Conservation (phyloP, 495 filamentous ascomycete species). For the Penicillium coffeae region DNA sequence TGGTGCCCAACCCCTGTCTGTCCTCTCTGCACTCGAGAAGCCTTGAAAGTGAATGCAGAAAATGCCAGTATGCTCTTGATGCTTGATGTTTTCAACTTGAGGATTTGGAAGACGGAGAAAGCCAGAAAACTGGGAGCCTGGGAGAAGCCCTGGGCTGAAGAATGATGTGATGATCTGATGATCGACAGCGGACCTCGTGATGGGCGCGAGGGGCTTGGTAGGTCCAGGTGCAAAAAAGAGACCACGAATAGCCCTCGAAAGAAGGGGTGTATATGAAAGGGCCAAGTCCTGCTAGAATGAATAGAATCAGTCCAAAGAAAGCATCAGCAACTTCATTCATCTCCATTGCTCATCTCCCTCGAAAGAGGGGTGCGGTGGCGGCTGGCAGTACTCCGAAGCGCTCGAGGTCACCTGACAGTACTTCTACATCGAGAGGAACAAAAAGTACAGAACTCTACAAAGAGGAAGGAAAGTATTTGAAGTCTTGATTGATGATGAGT, state of each 20-base stretch:
- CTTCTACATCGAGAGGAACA: not conserved
- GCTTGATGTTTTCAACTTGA: too few species aligned
- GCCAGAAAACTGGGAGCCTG: not conserved
- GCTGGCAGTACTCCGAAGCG: constrained; percentile 2
- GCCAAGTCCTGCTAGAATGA: not conserved
- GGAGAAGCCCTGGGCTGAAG: not conserved
- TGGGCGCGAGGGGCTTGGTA: not conserved
- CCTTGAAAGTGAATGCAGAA: not conserved
- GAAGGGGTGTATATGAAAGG: too few species aligned
- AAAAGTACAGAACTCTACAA: too few species aligned
- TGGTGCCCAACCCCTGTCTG: constrained; percentile 21
- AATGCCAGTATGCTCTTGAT: too few species aligned
- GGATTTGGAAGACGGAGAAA: too few species aligned
- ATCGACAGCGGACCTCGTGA: constrained; percentile 11
- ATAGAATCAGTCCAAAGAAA: not conserved
- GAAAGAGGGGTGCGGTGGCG: constrained; percentile 9
- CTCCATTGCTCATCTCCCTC: not conserved
- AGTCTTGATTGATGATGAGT: constrained; percentile 1
- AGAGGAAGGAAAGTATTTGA: too few species aligned
- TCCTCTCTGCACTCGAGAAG: not conserved
- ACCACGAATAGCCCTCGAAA: too few species aligned
- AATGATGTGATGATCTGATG: constrained; percentile 29
- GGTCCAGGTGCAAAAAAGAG: too few species aligned
- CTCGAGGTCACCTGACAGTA: not conserved
- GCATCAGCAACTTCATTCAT: not conserved